phyloP scores from a whole-genome alignment of 768 basidiomycete genomes.

The Zangia roseola region DNA sequence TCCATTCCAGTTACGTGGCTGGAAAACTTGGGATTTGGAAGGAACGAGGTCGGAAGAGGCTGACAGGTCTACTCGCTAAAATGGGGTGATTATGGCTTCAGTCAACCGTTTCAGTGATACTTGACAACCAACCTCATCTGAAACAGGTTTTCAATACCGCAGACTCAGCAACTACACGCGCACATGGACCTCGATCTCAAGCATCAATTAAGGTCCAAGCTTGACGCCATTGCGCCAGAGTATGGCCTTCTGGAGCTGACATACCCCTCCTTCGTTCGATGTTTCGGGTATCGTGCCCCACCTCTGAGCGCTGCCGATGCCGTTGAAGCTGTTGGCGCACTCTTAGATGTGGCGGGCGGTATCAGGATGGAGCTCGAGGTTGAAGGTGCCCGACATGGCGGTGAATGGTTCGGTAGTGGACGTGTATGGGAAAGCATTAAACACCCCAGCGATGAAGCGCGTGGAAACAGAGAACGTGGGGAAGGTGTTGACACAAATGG shows the following conservation, averaged over 20 bases:
- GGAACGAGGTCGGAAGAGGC: constrained; percentile 83
- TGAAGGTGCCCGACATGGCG: constrained; percentile 85
- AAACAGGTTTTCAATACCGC: constrained; percentile 83
- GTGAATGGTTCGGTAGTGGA: constrained; percentile 94
- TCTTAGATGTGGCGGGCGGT: constrained; percentile 89
- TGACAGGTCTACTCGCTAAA: constrained; percentile 92
- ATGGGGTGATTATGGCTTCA: constrained; percentile 74
- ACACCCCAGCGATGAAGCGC: constrained; percentile 35
- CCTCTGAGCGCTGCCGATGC: constrained; percentile 92
- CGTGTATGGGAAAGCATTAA: constrained; percentile 67
- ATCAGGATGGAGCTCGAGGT: constrained; percentile 88
- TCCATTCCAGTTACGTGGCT: constrained; percentile 94
- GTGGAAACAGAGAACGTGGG: constrained; percentile 30
- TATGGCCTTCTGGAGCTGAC: constrained; percentile 92
- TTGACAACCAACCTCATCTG: constrained; percentile 11
- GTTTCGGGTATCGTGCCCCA: constrained; percentile 85
- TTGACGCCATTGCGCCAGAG: constrained; percentile 89
- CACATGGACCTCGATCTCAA: constrained; percentile 99
- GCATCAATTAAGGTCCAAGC: constrained; percentile 69
- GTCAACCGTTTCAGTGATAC: neutral
- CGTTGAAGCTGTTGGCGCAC: constrained; percentile 82
- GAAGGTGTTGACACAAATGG: constrained; percentile 29
- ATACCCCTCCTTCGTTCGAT: constrained; percentile 91
- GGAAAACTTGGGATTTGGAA: constrained; percentile 96
- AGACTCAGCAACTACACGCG: constrained; percentile 89